Evolutionary conservation across 306 rosid genomes (phyloP).

Genomic region (Ochetophila trinervis): DNA sequence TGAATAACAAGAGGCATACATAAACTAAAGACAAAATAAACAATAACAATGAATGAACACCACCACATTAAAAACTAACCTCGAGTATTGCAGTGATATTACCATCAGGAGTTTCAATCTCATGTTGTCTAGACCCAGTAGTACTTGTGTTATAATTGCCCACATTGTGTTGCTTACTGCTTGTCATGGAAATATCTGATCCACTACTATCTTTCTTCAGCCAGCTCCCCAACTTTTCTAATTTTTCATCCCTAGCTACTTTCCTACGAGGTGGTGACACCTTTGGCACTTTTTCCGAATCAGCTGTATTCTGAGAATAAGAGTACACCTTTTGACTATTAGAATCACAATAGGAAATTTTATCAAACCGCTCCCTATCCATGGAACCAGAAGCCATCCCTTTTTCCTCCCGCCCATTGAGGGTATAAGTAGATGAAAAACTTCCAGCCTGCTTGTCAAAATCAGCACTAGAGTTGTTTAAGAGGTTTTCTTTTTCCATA

Average conservation of each 20-base stretch:
- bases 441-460: slow-evolving; percentile 52
- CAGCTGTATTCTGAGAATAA: slow-evolving; percentile 52
- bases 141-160: slow-evolving; percentile 42
- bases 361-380: slow-evolving; percentile 63
- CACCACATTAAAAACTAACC: slow-evolving; percentile 50
- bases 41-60: neutral
- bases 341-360: slow-evolving; percentile 48
- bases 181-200: slow-evolving; percentile 53
- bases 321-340: slow-evolving; percentile 51
- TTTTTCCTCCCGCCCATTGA: slow-evolving; percentile 58
- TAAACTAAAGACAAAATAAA: slow-evolving; percentile 11
- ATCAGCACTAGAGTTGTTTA: slow-evolving; percentile 53
- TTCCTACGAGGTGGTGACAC: slow-evolving; percentile 88
- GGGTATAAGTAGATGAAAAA: slow-evolving; percentile 41
- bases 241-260: slow-evolving; percentile 64
- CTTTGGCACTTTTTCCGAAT: slow-evolving; percentile 63
- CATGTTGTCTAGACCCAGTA: slow-evolving; percentile 48
- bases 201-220: slow-evolving; percentile 50
- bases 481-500: slow-evolving; percentile 55
- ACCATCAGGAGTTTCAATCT: slow-evolving; percentile 62
- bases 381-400: slow-evolving; percentile 42
- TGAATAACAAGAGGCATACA: slow-evolving; percentile 21
- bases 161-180: slow-evolving; percentile 51
- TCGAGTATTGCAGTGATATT: slow-evolving; percentile 76
- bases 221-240: slow-evolving; percentile 65